phyloP scores from a whole-genome alignment of 352 stramenopile species.

The Globisporangium viniferum region DNA sequence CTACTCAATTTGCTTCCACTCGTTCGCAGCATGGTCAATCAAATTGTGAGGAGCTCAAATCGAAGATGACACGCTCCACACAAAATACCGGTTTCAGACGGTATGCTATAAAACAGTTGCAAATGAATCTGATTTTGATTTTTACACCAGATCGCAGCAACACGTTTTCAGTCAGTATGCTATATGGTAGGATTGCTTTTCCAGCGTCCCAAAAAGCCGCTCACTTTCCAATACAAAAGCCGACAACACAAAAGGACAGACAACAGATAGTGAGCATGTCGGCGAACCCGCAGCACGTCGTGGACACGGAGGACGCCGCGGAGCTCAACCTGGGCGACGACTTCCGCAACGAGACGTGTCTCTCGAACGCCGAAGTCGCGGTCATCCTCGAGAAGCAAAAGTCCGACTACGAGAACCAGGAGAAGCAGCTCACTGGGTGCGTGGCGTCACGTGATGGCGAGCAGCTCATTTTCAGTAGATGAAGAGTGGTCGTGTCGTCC shows the following conservation, averaged over 20 bases:
- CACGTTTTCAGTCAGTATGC: background rate
- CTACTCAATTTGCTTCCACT: slow-evolving; percentile 21
- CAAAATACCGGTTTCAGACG: background rate
- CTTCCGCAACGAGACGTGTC: slow-evolving; percentile 86
- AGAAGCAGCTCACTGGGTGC: slow-evolving; percentile 86
- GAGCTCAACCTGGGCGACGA: slow-evolving; percentile 88
- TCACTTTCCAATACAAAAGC: slow-evolving; percentile 5
- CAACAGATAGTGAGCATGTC: slow-evolving; percentile 36
- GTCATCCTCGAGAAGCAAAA: slow-evolving; percentile 91
- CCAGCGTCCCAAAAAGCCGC: slow-evolving; percentile 1
- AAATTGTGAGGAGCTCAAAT: background rate
- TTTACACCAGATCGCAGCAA: background rate
- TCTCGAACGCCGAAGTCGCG: slow-evolving; percentile 88
- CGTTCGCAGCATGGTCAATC: slow-evolving; percentile 26
- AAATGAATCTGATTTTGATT: background rate
- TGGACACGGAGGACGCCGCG: slow-evolving; percentile 88
- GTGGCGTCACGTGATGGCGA: background rate
- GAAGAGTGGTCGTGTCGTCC: background rate
- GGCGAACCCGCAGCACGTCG: slow-evolving; percentile 81
- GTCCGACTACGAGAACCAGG: slow-evolving; percentile 88
- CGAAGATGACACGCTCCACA: slow-evolving; percentile 1
- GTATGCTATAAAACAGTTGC: background rate
- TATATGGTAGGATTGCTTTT: background rate
- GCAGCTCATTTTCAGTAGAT: slow-evolving; percentile 3
- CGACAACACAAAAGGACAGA: background rate